Base-by-base conservation (phyloP, 331 rosid genomes). In the Saraca asoca region DNA sequence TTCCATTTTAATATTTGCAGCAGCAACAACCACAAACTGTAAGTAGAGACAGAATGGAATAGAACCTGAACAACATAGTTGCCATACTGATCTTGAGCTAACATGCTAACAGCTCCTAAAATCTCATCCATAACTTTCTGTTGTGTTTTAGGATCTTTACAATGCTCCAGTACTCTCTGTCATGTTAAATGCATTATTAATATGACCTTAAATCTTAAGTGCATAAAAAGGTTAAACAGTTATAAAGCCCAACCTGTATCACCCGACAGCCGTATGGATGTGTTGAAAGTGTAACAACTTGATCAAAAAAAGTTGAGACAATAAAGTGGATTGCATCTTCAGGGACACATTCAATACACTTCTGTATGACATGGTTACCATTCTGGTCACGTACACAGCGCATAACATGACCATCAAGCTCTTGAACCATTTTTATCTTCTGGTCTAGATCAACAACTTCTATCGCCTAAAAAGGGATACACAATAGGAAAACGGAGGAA, bases 231-330 rank as follows among this genome's bases (percentile, higher is more conserved):
- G 5, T 43, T 35, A 12, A 24, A 65, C 9, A 60, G 17, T 3
- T 9, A 76, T 41, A 34, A 24, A n/a, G 29, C 13, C 61, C 71
- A 58, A 87, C 99, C 85, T 94, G 99, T 75, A 94, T 94, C 78
- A 94, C 99, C 29, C 99, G 95, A 69, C 97, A 94, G 53, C 99
- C 99, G 64, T 94, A 94, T 33, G 99, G 99, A 79, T 94, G 97
- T 64, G 99, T 90, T 66, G 99, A 94, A 56, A 94, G 96, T 5
- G 81, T 83, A 70, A 94, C 97, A 52, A 90, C 99, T 86, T 90
- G 97, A 75, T 85, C 96, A 68, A 72, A 94, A 78, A 94, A 94
- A 12, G 97, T 86, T 14, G 96, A 90, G 55, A 94, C 84, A 75
- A 94, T 90, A 68, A 94, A 94, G 60, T 75, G 59, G 72, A 88